Evolutionary conservation across 768 basidiomycete species (phyloP).

Genomic region (Cyclocybe cylindracea): DNA sequence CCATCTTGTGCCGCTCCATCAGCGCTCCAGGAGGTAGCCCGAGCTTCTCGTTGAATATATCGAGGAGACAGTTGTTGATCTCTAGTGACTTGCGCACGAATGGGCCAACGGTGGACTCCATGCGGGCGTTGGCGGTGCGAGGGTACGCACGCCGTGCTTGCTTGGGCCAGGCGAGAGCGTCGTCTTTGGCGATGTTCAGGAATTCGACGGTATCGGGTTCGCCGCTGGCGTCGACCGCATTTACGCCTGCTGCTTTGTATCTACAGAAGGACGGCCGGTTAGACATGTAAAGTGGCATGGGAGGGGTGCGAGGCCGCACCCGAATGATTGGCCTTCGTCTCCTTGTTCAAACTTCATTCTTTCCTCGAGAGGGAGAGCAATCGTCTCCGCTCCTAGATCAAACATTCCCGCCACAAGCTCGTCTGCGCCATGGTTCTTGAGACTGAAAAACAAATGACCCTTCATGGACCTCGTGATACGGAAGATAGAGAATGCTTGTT

Average conservation of each 20-base stretch:
- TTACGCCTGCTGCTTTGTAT: slow-evolving; percentile 66
- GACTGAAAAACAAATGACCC: slow-evolving; percentile 25
- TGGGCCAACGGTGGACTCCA: slow-evolving; percentile 49
- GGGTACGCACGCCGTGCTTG: slow-evolving; percentile 61
- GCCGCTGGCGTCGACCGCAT: slow-evolving; percentile 62
- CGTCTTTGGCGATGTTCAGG: slow-evolving; percentile 70
- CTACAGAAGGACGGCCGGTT: slow-evolving; percentile 24
- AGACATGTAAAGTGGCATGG: not conserved
- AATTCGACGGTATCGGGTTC: slow-evolving; percentile 60
- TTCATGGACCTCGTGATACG: slow-evolving; percentile 2
- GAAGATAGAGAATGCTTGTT: not conserved
- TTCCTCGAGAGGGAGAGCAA: slow-evolving; percentile 54
- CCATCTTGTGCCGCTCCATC: slow-evolving; percentile 38
- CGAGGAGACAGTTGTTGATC: slow-evolving; percentile 53
- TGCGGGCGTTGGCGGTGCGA: slow-evolving; percentile 45
- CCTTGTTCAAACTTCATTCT: slow-evolving; percentile 62
- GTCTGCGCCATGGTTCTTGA: slow-evolving; percentile 58
- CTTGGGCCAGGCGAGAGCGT: slow-evolving; percentile 59
- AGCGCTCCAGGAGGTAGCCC: slow-evolving; percentile 54
- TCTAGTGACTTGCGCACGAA: slow-evolving; percentile 61
- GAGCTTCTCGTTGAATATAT: slow-evolving; percentile 57
- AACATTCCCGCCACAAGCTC: slow-evolving; percentile 53
- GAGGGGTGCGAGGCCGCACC: slow-evolving; percentile 25
- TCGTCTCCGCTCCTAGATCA: slow-evolving; percentile 53
- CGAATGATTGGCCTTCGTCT: slow-evolving; percentile 40